Evolutionary conservation across 495 filamentous ascomycete genomes (phyloP), one percentile per base, ranked within the genome.

Genomic region (Tuber indicum): DNA sequence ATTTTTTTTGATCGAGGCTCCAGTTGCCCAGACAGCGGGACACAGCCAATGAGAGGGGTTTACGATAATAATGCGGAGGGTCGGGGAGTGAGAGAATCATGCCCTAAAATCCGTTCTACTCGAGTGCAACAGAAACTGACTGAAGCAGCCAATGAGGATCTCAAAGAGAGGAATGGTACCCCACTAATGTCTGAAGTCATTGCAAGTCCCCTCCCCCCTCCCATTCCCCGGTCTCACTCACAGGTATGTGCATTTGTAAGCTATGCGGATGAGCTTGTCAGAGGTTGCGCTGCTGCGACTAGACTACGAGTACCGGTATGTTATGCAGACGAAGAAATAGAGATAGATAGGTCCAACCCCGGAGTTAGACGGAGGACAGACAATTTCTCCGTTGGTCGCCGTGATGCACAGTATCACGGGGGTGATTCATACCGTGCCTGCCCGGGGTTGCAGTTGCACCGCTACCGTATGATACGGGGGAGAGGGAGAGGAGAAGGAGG

Each of bases 181-280:
- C 58, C 58, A 66, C 58, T 17, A 2, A 66, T 66, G 58, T 36
- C 26, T 66, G 32, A 26, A 19, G 26, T 26, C 58, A 32, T 36
- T 19, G 32, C 58, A 7, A 36, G 26, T 66, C 32, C 12, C 9
- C 58, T 26, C 52, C 58, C 47, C 23, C 47, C 47, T 14, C 19
- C 19, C 46, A 43, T 43, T 16, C 10, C 44, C 52, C 12, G 10
- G 26, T 36, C 26, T 66, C 26, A 36, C 58, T 66, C 58, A 66
- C 58, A 36, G 32, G 32, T 1, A 49, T 45, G 58, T 26, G 76
- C 70, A 80, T 80, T 80, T 76, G 78, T 80, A 80, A 80, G 78
- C 78, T 66, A 66, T 12, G 58, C 26, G n/a, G 58, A 66, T 17
- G 58, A 36, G 58, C 58, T 66, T 66, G 58, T 16, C 6, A 66